Conservation (phyloP, 352 stramenopile species). For the Globisporangium carolinianum region DNA sequence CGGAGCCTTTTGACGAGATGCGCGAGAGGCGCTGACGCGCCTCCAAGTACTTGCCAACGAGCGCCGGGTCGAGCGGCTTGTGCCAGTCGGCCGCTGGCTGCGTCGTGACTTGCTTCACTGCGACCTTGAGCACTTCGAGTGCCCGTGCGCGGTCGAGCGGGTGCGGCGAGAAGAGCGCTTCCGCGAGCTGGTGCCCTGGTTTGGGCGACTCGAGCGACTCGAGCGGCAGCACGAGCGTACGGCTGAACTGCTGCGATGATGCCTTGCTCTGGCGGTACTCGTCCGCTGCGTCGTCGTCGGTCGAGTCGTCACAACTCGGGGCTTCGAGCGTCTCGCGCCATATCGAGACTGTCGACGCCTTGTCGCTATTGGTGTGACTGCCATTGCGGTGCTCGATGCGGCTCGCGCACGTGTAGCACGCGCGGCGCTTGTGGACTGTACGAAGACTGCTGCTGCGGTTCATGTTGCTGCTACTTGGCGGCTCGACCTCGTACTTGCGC, state of each 20-base stretch:
- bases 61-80: conserved; percentile 23
- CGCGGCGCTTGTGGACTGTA: conserved; percentile 39
- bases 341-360: conserved; percentile 6
- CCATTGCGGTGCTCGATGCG: conserved; percentile 5
- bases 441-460: neutral
- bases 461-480: conserved; percentile 22
- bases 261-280: neutral
- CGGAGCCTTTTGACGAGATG: conserved; percentile 13
- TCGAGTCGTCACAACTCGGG: too few species aligned
- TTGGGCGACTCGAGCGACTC: conserved; percentile 25
- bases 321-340: conserved; percentile 6
- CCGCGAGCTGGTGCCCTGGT: conserved; percentile 38
- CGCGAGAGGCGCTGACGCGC: conserved; percentile 27
- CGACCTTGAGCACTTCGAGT: conserved; percentile 39
- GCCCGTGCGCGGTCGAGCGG: conserved; percentile 38
- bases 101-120: conserved; percentile 37
- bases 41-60: conserved; percentile 54
- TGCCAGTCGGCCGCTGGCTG: neutral
- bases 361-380: neutral
- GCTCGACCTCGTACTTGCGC: conserved; percentile 64
- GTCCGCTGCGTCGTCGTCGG: conserved; percentile 7
- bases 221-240: conserved; percentile 6
- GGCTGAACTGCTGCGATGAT: neutral
- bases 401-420: conserved; percentile 25
- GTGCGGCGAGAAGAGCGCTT: conserved; percentile 56